Evolutionary conservation across 305 asterid species (phyloP), one percentile per base, ranked within the genome.

Genomic region (Solanum aculeatissimum): DNA sequence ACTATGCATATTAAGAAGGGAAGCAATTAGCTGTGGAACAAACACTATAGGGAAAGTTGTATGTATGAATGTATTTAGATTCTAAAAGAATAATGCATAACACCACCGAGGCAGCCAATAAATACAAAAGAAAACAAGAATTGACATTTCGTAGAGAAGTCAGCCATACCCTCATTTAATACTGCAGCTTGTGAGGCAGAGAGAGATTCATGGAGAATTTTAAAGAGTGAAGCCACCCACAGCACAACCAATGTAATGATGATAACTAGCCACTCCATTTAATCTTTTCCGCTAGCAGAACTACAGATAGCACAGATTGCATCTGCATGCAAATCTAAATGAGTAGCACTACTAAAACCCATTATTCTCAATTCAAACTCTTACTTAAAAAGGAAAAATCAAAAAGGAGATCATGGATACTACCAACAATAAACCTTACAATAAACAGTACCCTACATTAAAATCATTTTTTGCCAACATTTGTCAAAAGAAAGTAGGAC

Each of bases 141-240:
- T 42, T 53, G 27, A 15, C 9, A 51, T 8, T 49, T 42, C 18
- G 29, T 15, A 4, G 69, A 75, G 75, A 51, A 27, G 85, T 58
- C 82, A 71, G 60, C 79, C 80, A 71, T 87, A 90, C 92, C 92
- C 42, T 87, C 85, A 68, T 85, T 58, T 27, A 89, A 83, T 90
- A 93, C 91, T 42, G 89, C 78, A 65, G 87, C 32, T 84, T 90
- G 89, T 19, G 91, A 80, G 72, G 79, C 35, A 58, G 87, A 89
- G 68, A 85, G 86, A 81, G 91, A 86, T 78, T 74, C 87, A 9
- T 81, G 71, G 74, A 91, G 89, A 63, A 91, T 72, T 87, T 92
- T 92, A 89, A 88, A 86, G 62, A 93, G 85, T 84, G 97, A 92
- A 80, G 92, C 91, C 77, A 90, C 86, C 97, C 92, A 94, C 27